Evolutionary conservation across 176 grass and related monocot species (phyloP).

Genomic region (Chloris gayana): DNA sequence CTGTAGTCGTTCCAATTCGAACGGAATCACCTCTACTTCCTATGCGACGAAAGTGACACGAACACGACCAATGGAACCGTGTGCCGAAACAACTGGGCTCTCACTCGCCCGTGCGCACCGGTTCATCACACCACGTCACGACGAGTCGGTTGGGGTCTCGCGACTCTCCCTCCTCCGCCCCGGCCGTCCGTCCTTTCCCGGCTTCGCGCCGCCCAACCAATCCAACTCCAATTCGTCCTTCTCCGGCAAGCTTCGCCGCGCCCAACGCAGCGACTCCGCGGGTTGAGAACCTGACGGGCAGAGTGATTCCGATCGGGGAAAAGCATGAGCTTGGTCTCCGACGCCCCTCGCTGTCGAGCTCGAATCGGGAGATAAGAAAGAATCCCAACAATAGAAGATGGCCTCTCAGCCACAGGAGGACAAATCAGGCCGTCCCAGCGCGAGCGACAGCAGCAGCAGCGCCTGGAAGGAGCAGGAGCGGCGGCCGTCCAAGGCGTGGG

Average conservation of each 20-base stretch:
- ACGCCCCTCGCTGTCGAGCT: constrained; percentile 28
- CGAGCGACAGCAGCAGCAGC: constrained; percentile 28
- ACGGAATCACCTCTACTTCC: background rate
- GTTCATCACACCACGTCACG: background rate
- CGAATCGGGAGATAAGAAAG: constrained; percentile 40
- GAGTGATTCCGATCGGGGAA: background rate
- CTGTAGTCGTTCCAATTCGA: background rate
- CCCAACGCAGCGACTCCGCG: background rate
- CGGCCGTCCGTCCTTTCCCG: background rate
- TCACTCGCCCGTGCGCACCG: background rate
- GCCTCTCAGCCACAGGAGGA: constrained; percentile 34
- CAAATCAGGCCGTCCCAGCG: constrained; percentile 25
- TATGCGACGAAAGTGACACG: background rate
- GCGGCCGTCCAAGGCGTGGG: constrained; percentile 71
- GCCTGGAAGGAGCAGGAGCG: constrained; percentile 43
- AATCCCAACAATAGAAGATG: constrained; percentile 33
- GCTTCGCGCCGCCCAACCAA: constrained; percentile 7
- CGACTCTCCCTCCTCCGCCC: background rate
- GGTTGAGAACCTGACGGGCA: constrained; percentile 8
- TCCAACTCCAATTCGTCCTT: constrained; percentile 40
- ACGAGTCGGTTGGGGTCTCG: constrained; percentile 1
- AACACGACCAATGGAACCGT: background rate
- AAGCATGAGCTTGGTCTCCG: constrained; percentile 47
- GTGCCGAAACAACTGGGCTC: background rate
- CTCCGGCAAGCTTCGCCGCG: constrained; percentile 16